These are phyloP conservation scores for Mesembryanthemum crystallinum DNA, from an alignment of 148 eudicot species.

Conservation along the genomic window DNA sequence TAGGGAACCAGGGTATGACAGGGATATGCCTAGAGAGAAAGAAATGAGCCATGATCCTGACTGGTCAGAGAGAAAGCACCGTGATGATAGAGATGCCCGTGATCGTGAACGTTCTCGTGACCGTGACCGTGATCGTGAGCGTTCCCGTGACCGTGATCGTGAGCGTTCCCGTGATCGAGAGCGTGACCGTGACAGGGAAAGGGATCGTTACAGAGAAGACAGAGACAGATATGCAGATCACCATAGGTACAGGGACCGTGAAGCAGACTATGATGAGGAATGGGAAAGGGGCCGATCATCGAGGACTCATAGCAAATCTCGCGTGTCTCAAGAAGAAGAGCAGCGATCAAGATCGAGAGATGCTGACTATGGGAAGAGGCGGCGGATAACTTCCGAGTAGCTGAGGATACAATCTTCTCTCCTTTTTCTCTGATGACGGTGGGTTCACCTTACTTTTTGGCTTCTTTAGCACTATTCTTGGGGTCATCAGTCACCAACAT, in stretches of 20 bases:
- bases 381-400: conserved; percentile 55
- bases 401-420: conserved; percentile 4
- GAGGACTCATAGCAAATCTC: conserved; percentile 59
- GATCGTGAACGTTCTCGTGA: conserved; percentile 56
- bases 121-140: conserved; percentile 55
- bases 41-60: conserved; percentile 49
- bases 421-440: neutral
- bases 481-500: conserved; percentile 7
- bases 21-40: conserved; percentile 62
- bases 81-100: conserved; percentile 54
- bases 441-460: conserved; percentile 13
- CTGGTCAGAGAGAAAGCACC: conserved; percentile 61
- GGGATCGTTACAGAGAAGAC: conserved; percentile 65
- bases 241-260: conserved; percentile 70
- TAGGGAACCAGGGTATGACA: conserved; percentile 67
- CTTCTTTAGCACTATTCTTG: conserved; percentile 25
- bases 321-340: conserved; percentile 48
- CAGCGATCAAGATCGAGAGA: conserved; percentile 67
- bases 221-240: conserved; percentile 67
- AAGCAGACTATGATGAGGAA: conserved; percentile 66
- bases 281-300: conserved; percentile 85
- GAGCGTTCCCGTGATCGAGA: conserved; percentile 60
- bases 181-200: conserved; percentile 46
- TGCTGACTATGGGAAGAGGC: conserved; percentile 73
- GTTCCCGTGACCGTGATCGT: conserved; percentile 44